Conservation (phyloP, 495 filamentous ascomycete genomes). For the Cladorrhinum samala region DNA sequence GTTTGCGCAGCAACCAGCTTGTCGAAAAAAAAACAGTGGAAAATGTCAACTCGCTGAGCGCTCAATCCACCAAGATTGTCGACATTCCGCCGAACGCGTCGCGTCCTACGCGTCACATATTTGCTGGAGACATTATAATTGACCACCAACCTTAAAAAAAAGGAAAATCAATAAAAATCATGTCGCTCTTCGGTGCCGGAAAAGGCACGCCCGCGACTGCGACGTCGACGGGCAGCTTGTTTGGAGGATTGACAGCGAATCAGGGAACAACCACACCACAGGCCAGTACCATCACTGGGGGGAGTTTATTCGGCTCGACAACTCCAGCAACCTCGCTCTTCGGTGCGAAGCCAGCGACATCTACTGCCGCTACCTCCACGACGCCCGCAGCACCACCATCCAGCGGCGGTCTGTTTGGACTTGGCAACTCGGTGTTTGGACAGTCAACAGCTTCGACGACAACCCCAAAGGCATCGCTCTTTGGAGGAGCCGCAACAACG, state of each 20-base stretch:
- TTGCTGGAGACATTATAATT: neutral
- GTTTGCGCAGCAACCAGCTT: neutral
- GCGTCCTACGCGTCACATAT: neutral
- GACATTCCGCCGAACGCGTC: constrained; percentile 1
- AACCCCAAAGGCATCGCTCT: constrained; percentile 16
- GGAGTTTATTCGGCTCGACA: constrained; percentile 1
- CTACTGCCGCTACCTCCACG: neutral
- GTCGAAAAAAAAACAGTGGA: constrained; percentile 1
- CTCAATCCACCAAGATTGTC: neutral
- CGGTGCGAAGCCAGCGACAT: constrained; percentile 2
- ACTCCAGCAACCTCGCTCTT: constrained; percentile 13
- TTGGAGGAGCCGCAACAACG: constrained; percentile 13
- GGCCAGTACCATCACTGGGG: neutral
- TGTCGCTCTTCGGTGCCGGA: constrained; percentile 12
- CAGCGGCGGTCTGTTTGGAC: constrained; percentile 16
- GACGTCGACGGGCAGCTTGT: constrained; percentile 8
- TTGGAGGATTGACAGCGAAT: neutral
- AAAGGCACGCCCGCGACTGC: constrained; percentile 14
- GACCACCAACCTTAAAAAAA: neutral
- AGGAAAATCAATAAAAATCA: neutral
- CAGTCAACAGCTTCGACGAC: constrained; percentile 7
- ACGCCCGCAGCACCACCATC: neutral
- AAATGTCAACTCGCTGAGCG: neutral
- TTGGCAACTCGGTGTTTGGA: constrained; percentile 5
- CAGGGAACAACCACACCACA: neutral